These are phyloP conservation scores for Debaryomyces maramus DNA, from an alignment of 805 yeast genomes.

Conservation along the genomic window DNA sequence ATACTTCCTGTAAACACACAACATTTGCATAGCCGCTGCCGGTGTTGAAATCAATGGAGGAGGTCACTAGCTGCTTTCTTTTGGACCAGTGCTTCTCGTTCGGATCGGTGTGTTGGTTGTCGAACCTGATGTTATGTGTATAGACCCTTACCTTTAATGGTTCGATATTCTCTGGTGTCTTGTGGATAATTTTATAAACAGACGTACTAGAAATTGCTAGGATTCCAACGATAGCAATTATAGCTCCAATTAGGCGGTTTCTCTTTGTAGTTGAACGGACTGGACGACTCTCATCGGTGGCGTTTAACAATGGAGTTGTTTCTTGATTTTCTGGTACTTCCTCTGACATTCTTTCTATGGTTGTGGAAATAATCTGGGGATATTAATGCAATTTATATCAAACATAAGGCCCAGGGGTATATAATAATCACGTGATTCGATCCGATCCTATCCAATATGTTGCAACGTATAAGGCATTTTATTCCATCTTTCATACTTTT, in stretches of 20 bases:
- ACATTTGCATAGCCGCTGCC: conserved; percentile 29
- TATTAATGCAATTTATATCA: too few relatives aligned
- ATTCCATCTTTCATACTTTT: too few relatives aligned
- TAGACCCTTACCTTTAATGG: conserved; percentile 27
- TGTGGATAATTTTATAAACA: neutral
- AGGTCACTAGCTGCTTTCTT: conserved; percentile 32
- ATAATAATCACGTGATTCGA: too few relatives aligned
- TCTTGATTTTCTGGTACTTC: neutral
- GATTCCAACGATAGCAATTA: neutral
- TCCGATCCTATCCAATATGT: too few relatives aligned
- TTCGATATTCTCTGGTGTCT: neutral
- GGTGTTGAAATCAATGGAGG: conserved; percentile 41
- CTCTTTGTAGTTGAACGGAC: neutral
- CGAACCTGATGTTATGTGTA: conserved; percentile 48
- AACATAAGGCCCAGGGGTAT: too few relatives aligned
- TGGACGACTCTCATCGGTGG: neutral
- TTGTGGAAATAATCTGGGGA: too few relatives aligned
- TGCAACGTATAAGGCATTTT: too few relatives aligned
- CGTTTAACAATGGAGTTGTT: neutral
- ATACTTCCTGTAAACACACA: conserved; percentile 38
- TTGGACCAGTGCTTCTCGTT: conserved; percentile 44
- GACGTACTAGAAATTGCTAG: neutral
- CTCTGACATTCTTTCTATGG: too few relatives aligned
- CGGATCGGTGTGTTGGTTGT: conserved; percentile 29
- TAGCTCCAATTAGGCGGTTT: neutral